phyloP scores from a whole-genome alignment of 768 basidiomycete species.

The Rhodotorula kratochvilovae region DNA sequence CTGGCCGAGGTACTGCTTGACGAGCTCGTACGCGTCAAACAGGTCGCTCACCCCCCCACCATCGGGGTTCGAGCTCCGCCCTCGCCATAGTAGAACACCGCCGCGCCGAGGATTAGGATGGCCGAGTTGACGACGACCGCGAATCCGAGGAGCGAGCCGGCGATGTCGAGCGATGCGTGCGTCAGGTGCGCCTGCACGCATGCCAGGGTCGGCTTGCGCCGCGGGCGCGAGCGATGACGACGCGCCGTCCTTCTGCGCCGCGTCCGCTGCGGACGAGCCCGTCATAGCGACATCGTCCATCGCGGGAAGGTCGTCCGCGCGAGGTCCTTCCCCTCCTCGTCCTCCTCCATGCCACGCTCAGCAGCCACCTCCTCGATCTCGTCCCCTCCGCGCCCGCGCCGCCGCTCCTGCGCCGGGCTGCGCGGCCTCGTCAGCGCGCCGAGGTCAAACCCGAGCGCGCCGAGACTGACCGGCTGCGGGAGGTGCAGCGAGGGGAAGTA shows the following conservation, averaged over 20 bases:
- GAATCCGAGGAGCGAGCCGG: slow-evolving; percentile 64
- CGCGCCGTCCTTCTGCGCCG: not conserved
- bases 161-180: slow-evolving; percentile 65
- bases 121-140: slow-evolving; percentile 79
- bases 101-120: slow-evolving; percentile 51
- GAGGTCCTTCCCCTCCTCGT: not conserved
- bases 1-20: slow-evolving; percentile 63
- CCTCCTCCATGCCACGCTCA: not conserved
- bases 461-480: slow-evolving; percentile 35
- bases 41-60: slow-evolving; percentile 53
- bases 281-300: slow-evolving; percentile 13
- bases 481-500: slow-evolving; percentile 33
- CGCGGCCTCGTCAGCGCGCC: not conserved
- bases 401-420: not conserved
- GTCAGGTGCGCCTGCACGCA: slow-evolving; percentile 58
- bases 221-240: not conserved
- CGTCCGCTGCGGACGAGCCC: not conserved
- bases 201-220: slow-evolving; percentile 57
- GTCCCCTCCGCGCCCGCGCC: not conserved
- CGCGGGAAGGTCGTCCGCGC: not conserved
- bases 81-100: slow-evolving; percentile 67
- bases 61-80: slow-evolving; percentile 12
- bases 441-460: slow-evolving; percentile 14
- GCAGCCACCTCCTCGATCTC: not conserved
- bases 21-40: slow-evolving; percentile 75